Base-by-base conservation (phyloP, 768 basidiomycete genomes). In the Termitomyces sp. region DNA sequence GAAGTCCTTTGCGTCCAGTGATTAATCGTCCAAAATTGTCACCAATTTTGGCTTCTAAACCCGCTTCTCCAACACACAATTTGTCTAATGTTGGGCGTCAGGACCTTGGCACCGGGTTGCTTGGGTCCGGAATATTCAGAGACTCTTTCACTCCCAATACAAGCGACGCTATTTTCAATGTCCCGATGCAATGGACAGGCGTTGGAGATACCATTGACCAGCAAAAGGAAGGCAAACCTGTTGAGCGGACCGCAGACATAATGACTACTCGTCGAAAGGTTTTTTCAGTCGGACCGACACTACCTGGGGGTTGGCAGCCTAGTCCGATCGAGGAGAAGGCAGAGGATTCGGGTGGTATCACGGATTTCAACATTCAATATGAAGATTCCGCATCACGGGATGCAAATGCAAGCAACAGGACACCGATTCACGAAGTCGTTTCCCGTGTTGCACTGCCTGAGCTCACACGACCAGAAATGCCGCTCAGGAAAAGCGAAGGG, bases 161-260 rank as follows among this genome's bases (percentile, higher is more conserved):
- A 48, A 79, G 72, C 48, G 79, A 73, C 37, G 68, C 69, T 52
- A 78, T 73, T 52, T 70, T 69, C 16, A 79, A 87, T 32, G 72
- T 82, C 41, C 82, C 85, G 3, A 81, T 85, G 51, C 79, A 81
- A 52, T 88, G 85, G 85, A 80, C 80, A 5, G 86, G 85, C 4
- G 47, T 23, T 0, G 57, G 43, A 21, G 54, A 54, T 25, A 61
- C 67, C 7, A 23, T 30, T 14, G 48, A 45, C 9, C 47, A 52
- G 8, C 39, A 49, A 7, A 47, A 52, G 34, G 58, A 61, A 35
- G 49, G 42, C 28, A 56, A 54, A 10, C 27, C 47, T 2, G 21
- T 16, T 3, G 53, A 62, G 19, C 62, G 63, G 19, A 32, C 21
- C 2, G 0, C 21, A 17, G 19, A 25, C 2, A 35, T 10, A 19